These are phyloP conservation scores for Phycomyces blakesleeanus DNA, from an alignment of 192 early-diverging fungal species.

Conservation along the genomic window DNA sequence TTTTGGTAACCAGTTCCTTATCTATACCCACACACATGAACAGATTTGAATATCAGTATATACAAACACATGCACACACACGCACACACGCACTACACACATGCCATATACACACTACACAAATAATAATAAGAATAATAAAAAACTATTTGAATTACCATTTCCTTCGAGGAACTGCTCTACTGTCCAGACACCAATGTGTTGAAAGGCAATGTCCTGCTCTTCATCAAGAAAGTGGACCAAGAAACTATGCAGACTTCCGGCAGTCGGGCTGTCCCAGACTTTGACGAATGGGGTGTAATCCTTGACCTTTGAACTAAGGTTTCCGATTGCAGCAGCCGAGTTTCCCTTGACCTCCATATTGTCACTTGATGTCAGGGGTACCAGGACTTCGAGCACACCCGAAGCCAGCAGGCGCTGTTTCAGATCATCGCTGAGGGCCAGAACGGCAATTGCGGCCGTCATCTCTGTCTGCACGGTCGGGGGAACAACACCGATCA, in stretches of 20 bases:
- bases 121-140: too few relatives aligned
- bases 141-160: slow-evolving; percentile 24
- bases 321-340: slow-evolving; percentile 73
- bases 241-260: slow-evolving; percentile 60
- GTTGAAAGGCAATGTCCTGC: slow-evolving; percentile 68
- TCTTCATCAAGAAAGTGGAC: slow-evolving; percentile 59
- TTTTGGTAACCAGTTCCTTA: slow-evolving; percentile 13
- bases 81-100: too few relatives aligned
- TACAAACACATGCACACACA: too few relatives aligned
- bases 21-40: not conserved
- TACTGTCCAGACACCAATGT: slow-evolving; percentile 84
- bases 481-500: slow-evolving; percentile 51
- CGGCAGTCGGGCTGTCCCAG: slow-evolving; percentile 61
- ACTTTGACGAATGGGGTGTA: slow-evolving; percentile 60
- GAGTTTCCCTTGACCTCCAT: slow-evolving; percentile 76
- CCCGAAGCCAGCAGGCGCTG: slow-evolving; percentile 56
- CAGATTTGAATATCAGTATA: not conserved
- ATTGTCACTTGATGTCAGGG: slow-evolving; percentile 50
- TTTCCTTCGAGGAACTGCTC: slow-evolving; percentile 69
- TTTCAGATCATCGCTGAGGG: slow-evolving; percentile 71
- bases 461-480: slow-evolving; percentile 79
- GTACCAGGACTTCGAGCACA: slow-evolving; percentile 66
- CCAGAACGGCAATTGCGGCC: slow-evolving; percentile 80
- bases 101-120: too few relatives aligned
- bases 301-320: slow-evolving; percentile 61